These are phyloP conservation scores for Fusarium dimerum DNA, from an alignment of 2,329 filamentous ascomycete genomes.

Conservation along the genomic window DNA sequence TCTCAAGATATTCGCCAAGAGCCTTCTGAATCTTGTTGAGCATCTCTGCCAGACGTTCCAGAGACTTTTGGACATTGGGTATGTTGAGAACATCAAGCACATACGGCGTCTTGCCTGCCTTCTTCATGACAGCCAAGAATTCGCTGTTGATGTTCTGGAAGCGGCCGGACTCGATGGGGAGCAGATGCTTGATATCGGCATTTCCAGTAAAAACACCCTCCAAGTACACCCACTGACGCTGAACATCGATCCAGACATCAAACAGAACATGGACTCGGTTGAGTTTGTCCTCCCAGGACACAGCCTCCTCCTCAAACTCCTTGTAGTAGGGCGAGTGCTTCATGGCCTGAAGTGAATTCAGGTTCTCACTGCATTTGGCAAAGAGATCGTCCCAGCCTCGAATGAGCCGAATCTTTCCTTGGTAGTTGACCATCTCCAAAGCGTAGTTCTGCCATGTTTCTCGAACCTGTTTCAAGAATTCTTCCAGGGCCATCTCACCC, in stretches of 20 bases:
- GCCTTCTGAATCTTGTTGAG: conserved; percentile 99
- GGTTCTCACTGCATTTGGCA: conserved; percentile 95
- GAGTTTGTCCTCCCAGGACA: conserved; percentile 95
- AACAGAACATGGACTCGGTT: conserved; percentile 97
- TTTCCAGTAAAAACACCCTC: conserved; percentile 99
- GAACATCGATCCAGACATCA: conserved; percentile 99
- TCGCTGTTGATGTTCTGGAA: conserved; percentile 99
- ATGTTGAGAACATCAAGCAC: conserved; percentile 96
- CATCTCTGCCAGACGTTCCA: conserved; percentile 93
- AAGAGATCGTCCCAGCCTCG: conserved; percentile 98
- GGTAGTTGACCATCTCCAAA: conserved; percentile 93
- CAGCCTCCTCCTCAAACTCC: conserved; percentile 97
- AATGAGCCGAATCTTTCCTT: conserved; percentile 96
- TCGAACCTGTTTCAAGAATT: conserved; percentile 93
- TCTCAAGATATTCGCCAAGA: conserved; percentile 95
- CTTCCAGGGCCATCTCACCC: conserved; percentile 96
- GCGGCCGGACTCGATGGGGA: conserved; percentile 92
- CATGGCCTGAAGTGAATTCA: conserved; percentile 98
- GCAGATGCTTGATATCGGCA: conserved; percentile 95
- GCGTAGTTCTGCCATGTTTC: conserved; percentile 97
- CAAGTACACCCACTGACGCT: conserved; percentile 98
- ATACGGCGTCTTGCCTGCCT: conserved; percentile 94
- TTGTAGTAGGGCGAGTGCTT: conserved; percentile 99
- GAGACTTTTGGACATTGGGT: conserved; percentile 89
- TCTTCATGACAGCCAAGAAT: conserved; percentile 99